These are phyloP conservation scores for Dioscorea alata DNA, from an alignment of 106 monocot species.

Conservation along the genomic window DNA sequence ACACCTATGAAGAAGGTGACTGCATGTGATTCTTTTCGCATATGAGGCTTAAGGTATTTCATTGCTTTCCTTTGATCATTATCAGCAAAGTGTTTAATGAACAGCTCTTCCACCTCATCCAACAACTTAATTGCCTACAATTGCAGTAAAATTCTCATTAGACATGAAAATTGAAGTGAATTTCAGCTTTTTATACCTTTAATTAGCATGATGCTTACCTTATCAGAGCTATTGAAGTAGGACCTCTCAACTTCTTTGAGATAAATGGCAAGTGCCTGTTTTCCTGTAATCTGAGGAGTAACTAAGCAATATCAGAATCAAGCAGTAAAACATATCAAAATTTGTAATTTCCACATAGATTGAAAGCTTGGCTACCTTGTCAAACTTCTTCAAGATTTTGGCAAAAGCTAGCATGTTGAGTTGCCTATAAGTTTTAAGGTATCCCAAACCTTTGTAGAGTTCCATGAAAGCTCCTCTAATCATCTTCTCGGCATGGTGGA, in stretches of 20 bases:
- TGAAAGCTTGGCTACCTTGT: slow-evolving; percentile 50
- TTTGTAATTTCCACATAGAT: not conserved
- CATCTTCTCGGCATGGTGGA: slow-evolving; percentile 92
- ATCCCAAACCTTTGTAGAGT: slow-evolving; percentile 83
- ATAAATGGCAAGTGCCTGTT: slow-evolving; percentile 65
- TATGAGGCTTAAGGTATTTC: slow-evolving; percentile 85
- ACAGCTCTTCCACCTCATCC: slow-evolving; percentile 87
- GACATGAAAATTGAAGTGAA: not conserved
- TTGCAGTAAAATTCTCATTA: not conserved
- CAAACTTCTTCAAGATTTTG: slow-evolving; percentile 96
- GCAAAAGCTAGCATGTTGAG: slow-evolving; percentile 95
- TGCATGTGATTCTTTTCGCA: slow-evolving; percentile 66
- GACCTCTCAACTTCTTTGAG: slow-evolving; percentile 93
- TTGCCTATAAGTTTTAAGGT: slow-evolving; percentile 76
- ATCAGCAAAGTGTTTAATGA: slow-evolving; percentile 68
- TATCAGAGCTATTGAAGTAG: slow-evolving; percentile 95
- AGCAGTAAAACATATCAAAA: not conserved
- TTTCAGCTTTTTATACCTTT: not conserved
- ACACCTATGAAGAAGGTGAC: slow-evolving; percentile 94
- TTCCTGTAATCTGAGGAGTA: slow-evolving; percentile 55
- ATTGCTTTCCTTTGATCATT: slow-evolving; percentile 75
- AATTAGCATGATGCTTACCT: slow-evolving; percentile 24
- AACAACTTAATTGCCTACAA: slow-evolving; percentile 58
- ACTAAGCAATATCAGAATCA: not conserved
- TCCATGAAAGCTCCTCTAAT: slow-evolving; percentile 85